Conservation (phyloP, 306 rosid genomes). For the Pueraria montana region DNA sequence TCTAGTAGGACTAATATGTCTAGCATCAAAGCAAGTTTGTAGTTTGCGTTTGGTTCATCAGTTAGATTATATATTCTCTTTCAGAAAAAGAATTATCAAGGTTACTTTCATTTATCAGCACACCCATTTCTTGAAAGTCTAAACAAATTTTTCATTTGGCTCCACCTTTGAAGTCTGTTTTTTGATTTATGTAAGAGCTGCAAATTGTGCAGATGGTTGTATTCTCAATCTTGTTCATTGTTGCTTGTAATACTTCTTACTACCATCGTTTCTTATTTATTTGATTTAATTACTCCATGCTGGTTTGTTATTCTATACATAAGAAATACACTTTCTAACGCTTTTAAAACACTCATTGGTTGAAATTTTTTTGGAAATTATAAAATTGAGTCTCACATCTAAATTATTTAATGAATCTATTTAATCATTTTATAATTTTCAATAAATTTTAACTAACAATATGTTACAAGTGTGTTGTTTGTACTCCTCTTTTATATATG, state of each 20-base stretch:
- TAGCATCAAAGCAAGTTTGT: constrained; percentile 45
- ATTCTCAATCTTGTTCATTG: constrained; percentile 31
- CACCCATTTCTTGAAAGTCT: constrained; percentile 30
- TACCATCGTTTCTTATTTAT: not conserved
- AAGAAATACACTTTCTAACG: no score
- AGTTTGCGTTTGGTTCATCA: constrained; percentile 52
- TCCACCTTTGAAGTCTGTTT: not conserved
- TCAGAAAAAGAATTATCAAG: constrained; percentile 10
- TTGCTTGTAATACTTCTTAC: constrained; percentile 14
- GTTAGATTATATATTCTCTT: constrained; percentile 42
- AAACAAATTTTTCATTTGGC: not conserved
- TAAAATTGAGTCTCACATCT: no score
- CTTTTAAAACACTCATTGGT: no score
- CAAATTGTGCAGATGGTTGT: constrained; percentile 55
- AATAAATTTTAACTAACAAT: no score
- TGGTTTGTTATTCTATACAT: no score
- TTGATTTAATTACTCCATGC: no score
- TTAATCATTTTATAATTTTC: no score
- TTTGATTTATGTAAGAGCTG: constrained; percentile 43
- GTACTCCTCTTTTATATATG: no score
- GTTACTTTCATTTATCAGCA: constrained; percentile 26
- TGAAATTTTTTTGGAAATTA: no score
- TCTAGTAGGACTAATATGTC: constrained; percentile 55
- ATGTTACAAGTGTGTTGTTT: no score
- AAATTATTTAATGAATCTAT: no score